Percentiles rank a stretch among this genome's conserved stretches.
These are phyloP conservation scores for Talaromyces sp. DNA, from an alignment of 2,329 filamentous ascomycete species.

Conservation along the genomic window DNA sequence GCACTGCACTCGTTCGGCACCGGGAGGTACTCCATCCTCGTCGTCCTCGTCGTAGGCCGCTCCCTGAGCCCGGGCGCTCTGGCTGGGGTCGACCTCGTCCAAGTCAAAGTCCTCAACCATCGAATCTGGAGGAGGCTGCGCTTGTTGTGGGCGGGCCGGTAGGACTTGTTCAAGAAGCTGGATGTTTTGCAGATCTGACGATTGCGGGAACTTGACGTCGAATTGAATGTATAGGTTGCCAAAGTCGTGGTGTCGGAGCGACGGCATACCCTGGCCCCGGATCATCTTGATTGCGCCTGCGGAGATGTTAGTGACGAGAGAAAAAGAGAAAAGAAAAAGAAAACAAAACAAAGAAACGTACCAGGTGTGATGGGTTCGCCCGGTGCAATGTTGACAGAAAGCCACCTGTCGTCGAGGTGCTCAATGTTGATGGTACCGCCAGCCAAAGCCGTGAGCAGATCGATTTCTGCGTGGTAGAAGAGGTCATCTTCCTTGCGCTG, in stretches of 20 bases:
- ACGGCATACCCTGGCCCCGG: constrained; percentile 95
- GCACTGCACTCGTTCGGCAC: constrained; percentile 48
- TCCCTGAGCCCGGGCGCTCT: constrained; percentile 59
- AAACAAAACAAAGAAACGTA: constrained; percentile 49
- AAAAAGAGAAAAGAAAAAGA: neutral
- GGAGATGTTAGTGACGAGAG: constrained; percentile 3
- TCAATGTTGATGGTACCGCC: constrained; percentile 89
- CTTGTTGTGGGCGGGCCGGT: constrained; percentile 63
- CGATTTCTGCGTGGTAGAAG: constrained; percentile 91
- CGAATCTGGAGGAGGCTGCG: constrained; percentile 68
- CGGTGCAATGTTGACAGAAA: constrained; percentile 85
- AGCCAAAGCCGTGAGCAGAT: constrained; percentile 88
- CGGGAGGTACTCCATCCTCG: constrained; percentile 43
- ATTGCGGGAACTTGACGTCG: constrained; percentile 91
- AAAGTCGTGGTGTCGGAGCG: constrained; percentile 86
- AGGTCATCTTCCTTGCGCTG: constrained; percentile 94
- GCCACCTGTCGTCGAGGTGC: constrained; percentile 95
- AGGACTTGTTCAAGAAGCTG: constrained; percentile 77
- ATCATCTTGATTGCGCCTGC: constrained; percentile 87
- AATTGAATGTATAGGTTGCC: constrained; percentile 98
- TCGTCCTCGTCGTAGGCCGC: constrained; percentile 66
- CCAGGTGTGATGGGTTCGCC: constrained; percentile 92
- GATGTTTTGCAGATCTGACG: constrained; percentile 63
- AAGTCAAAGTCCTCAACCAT: constrained; percentile 89
- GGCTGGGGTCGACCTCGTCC: constrained; percentile 72